Conservation (phyloP, 192 early-diverging fungal species). For the Coemansia sp. region DNA sequence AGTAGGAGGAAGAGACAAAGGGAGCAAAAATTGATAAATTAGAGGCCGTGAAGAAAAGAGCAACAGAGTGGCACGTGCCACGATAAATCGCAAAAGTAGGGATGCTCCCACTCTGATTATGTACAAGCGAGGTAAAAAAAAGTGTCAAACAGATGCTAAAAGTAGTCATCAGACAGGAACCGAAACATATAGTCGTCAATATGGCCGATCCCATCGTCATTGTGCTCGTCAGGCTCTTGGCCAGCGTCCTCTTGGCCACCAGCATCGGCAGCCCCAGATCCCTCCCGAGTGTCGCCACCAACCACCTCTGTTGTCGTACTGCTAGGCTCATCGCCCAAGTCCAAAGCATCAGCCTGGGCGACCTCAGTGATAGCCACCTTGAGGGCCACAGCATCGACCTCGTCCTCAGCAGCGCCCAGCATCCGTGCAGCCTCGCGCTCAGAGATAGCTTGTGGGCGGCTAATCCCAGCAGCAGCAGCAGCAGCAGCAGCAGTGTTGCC, state of each 20-base stretch:
- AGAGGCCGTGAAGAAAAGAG: background rate
- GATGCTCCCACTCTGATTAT: background rate
- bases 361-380: constrained; percentile 33
- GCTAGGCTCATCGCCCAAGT: constrained; percentile 25
- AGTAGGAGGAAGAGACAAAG: background rate
- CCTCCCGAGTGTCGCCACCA: background rate
- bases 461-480: background rate
- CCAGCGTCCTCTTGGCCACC: background rate
- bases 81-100: background rate
- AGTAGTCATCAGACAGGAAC: constrained; percentile 32
- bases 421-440: constrained; percentile 20
- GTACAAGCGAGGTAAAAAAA: background rate
- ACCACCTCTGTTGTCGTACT: background rate
- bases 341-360: constrained; percentile 38
- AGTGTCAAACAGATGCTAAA: background rate
- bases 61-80: background rate
- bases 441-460: constrained; percentile 6
- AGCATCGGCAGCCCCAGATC: background rate
- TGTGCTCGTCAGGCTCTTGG: constrained; percentile 15
- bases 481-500: background rate
- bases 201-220: constrained; percentile 59
- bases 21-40: background rate
- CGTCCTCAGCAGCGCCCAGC: constrained; percentile 29
- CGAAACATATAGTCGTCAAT: constrained; percentile 75
- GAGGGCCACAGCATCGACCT: constrained; percentile 34